A percentile compares a stretch with the other conserved stretches of the same genome.
phyloP scores from a whole-genome alignment of 805 yeast species.

The Saccharomycopsis sp. region DNA sequence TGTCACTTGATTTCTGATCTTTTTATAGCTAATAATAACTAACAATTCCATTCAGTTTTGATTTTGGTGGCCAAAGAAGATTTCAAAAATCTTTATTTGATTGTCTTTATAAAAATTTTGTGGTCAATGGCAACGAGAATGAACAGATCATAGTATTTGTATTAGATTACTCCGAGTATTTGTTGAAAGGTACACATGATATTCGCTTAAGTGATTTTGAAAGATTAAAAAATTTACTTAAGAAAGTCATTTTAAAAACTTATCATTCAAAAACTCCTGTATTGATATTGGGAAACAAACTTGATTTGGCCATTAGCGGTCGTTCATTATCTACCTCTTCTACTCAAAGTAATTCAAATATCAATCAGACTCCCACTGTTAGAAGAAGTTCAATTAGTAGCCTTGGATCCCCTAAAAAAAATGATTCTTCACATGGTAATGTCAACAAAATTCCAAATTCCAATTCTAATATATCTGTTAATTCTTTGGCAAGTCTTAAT shows the following conservation, averaged over 20 bases:
- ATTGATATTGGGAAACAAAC: conserved; percentile 9
- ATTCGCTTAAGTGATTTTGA: conserved; percentile 1
- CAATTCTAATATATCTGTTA: no score
- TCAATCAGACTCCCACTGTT: no score
- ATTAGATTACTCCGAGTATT: conserved; percentile 11
- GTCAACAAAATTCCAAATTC: no score
- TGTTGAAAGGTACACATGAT: background rate
- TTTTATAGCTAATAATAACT: background rate
- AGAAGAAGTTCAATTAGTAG: no score
- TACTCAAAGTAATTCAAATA: no score
- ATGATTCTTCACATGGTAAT: no score
- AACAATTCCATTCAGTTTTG: background rate
- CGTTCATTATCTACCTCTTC: background rate
- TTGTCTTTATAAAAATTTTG: background rate
- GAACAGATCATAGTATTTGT: conserved; percentile 5
- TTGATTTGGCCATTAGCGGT: conserved; percentile 2
- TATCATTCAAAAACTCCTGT: conserved; percentile 2
- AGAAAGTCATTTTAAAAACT: background rate
- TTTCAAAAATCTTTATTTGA: conserved; percentile 3
- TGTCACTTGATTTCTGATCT: background rate
- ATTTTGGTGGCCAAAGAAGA: conserved; percentile 10
- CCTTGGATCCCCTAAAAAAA: no score
- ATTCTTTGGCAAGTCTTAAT: no score
- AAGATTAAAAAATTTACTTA: background rate
- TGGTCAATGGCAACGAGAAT: background rate